These are phyloP conservation scores for Dothistroma pini DNA, from an alignment of 2,329 filamentous ascomycete genomes.

Conservation along the genomic window DNA sequence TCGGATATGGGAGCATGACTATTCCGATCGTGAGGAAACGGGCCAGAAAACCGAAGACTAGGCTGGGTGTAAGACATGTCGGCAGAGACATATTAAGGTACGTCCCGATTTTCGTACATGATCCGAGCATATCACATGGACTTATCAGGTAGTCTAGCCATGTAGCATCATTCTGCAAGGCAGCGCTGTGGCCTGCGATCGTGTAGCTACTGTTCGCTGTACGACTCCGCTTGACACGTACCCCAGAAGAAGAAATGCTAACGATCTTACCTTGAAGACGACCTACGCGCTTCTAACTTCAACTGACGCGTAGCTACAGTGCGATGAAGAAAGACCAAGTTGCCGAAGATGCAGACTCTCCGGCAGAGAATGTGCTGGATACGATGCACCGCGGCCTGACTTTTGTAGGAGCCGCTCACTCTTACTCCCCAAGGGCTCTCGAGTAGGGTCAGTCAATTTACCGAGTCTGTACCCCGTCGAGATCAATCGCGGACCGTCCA, in stretches of 20 bases:
- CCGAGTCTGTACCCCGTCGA: slow-evolving; percentile 10
- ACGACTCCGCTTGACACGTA: background rate
- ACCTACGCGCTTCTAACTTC: background rate
- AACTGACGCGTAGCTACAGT: background rate
- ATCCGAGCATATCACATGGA: background rate
- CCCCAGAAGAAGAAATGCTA: background rate
- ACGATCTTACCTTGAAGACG: background rate
- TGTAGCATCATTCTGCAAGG: background rate
- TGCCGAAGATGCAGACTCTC: slow-evolving; percentile 14
- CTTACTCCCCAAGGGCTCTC: slow-evolving; percentile 10
- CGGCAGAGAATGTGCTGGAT: slow-evolving; percentile 16
- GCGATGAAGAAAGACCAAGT: slow-evolving; percentile 15
- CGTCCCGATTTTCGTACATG: background rate
- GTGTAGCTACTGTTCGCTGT: background rate
- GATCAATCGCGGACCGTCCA: slow-evolving; percentile 7
- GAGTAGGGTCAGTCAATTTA: background rate
- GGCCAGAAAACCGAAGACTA: slow-evolving; percentile 16
- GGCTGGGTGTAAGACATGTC: slow-evolving; percentile 18
- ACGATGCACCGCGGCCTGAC: slow-evolving; percentile 11
- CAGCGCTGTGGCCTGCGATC: background rate
- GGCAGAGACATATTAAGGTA: slow-evolving; percentile 18
- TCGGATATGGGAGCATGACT: background rate
- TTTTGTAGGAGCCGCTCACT: slow-evolving; percentile 6
- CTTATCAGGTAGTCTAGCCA: background rate
- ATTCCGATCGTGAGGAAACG: slow-evolving; percentile 11